phyloP scores from a whole-genome alignment of 768 basidiomycete species.

The Candolleomyces efflorescens region DNA sequence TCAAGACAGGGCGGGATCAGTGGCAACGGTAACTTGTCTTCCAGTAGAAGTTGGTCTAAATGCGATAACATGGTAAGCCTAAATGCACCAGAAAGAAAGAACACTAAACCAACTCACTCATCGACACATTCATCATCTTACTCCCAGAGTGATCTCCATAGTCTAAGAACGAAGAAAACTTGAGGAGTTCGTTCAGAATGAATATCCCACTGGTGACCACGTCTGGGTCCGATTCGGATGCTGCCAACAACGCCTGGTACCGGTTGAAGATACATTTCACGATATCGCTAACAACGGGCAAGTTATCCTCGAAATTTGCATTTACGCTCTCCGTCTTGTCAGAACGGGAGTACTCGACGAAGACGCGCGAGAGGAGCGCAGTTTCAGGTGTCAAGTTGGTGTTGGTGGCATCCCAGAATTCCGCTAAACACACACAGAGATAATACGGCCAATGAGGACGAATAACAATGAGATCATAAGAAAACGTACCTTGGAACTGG shows the following conservation, averaged over 20 bases:
- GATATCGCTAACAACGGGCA: conserved; percentile 83
- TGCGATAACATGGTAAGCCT: no score
- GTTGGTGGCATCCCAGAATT: no score
- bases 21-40: conserved; percentile 61
- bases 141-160: conserved; percentile 91
- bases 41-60: conserved; percentile 81
- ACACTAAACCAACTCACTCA: no score
- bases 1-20: conserved; percentile 78
- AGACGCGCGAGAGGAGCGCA: conserved; percentile 79
- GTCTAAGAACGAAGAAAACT: conserved; percentile 75
- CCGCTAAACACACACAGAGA: no score
- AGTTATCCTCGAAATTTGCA: conserved; percentile 56
- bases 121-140: conserved; percentile 80
- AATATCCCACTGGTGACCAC: conserved; percentile 52
- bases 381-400: conserved; percentile 77
- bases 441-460: no score
- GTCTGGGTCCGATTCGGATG: conserved; percentile 21
- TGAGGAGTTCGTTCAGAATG: conserved; percentile 77
- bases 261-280: conserved; percentile 70
- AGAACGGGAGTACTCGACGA: conserved; percentile 69
- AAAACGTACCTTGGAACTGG: conserved; percentile 65
- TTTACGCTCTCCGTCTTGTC: conserved; percentile 47
- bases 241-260: conserved; percentile 51
- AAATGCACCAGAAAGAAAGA: no score
- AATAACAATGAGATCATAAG: no score